Evolutionary conservation across 2,329 filamentous ascomycete genomes (phyloP).

Genomic region (Talaromyces piceae): DNA sequence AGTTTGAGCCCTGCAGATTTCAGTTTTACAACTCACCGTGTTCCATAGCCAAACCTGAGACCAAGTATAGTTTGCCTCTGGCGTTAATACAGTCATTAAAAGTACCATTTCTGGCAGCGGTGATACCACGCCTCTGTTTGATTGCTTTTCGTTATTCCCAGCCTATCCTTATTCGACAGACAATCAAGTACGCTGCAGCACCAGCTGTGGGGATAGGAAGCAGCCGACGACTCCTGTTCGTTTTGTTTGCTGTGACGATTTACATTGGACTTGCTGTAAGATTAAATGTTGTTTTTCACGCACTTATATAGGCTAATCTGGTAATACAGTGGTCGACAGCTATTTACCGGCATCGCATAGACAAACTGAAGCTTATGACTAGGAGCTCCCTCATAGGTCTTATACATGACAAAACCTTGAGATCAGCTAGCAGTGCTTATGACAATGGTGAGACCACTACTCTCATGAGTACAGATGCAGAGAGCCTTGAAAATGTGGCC

Average conservation of each 20-base stretch:
- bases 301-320: not conserved
- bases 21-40: not conserved
- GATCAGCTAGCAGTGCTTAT: conserved; percentile 22
- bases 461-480: conserved; percentile 41
- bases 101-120: conserved; percentile 22
- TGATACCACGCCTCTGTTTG: conserved; percentile 26
- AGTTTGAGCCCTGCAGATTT: not conserved
- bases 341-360: conserved; percentile 35
- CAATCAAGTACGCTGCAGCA: conserved; percentile 26
- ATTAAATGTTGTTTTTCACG: not conserved
- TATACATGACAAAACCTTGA: conserved; percentile 40
- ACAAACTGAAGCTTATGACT: conserved; percentile 38
- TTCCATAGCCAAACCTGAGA: conserved; percentile 5
- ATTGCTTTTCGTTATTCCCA: conserved; percentile 30
- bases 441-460: conserved; percentile 33
- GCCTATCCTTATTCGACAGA: conserved; percentile 31
- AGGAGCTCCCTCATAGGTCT: conserved; percentile 39
- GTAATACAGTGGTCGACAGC: conserved; percentile 27
- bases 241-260: conserved; percentile 34
- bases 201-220: conserved; percentile 19
- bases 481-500: conserved; percentile 35
- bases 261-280: conserved; percentile 30
- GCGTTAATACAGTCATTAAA: not conserved
- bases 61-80: conserved; percentile 4
- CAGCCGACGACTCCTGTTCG: conserved; percentile 37